Evolutionary conservation across 2,329 filamentous ascomycete genomes (phyloP).

Genomic region (Penicillium sp.): DNA sequence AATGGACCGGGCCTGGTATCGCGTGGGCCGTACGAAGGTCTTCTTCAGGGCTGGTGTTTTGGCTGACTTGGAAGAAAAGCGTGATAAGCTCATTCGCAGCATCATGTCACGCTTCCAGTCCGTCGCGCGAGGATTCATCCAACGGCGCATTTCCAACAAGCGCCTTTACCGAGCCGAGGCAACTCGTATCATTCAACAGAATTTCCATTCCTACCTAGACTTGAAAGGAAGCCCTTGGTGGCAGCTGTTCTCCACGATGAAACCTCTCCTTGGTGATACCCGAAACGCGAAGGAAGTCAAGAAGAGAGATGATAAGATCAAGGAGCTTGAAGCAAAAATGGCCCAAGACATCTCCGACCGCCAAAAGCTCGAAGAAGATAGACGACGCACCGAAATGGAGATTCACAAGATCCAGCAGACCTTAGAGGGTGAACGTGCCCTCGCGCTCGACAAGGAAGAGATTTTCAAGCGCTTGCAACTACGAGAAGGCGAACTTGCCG

Average conservation of each 20-base stretch:
- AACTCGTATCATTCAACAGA: constrained; percentile 89
- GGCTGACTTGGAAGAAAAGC: constrained; percentile 93
- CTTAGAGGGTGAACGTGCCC: constrained; percentile 90
- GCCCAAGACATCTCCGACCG: constrained; percentile 71
- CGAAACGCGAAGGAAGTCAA: constrained; percentile 92
- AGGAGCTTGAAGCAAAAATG: constrained; percentile 82
- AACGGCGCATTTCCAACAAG: constrained; percentile 87
- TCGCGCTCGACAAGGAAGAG: constrained; percentile 96
- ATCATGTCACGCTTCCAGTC: constrained; percentile 95
- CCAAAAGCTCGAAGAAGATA: constrained; percentile 84
- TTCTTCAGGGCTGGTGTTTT: constrained; percentile 97
- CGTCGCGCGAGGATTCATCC: constrained; percentile 83
- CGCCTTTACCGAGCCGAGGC: constrained; percentile 92
- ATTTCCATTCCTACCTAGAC: constrained; percentile 88
- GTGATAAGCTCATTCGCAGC: constrained; percentile 86
- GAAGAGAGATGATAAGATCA: constrained; percentile 90
- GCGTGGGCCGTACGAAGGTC: constrained; percentile 93
- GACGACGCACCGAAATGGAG: constrained; percentile 81
- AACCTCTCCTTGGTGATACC: constrained; percentile 87
- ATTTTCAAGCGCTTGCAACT: constrained; percentile 95
- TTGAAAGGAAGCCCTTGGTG: constrained; percentile 96
- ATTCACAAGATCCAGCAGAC: constrained; percentile 89
- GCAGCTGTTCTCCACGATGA: constrained; percentile 93
- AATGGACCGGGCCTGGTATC: constrained; percentile 82
- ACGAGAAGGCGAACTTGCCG: constrained; percentile 87